Base-by-base conservation (phyloP, 306 rosid genomes). In the Vigna nakashimae region DNA sequence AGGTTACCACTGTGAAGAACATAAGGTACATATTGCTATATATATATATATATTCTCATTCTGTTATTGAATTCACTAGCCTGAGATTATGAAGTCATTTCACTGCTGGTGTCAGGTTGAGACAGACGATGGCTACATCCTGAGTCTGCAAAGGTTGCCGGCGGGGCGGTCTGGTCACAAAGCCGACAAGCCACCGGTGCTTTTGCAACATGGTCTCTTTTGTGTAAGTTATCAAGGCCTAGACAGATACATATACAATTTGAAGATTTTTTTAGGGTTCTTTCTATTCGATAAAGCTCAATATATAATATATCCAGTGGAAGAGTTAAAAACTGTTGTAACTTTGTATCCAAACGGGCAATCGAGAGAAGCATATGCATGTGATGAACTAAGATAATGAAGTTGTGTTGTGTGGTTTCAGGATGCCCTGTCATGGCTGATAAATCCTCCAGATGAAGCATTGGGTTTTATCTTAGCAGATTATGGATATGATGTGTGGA, bases 401-500 rank as follows among this genome's bases (percentile, higher is more conserved):
- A 52, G 1, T 50, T 50, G 20, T 50, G 20, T 17, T 56, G 62
- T 56, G 62, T 10, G 32, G 32, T 20, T 24, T 57, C n/a, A 57
- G 40, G 65, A 59, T 59, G 65, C 40, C 0, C 7, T 66, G 15
- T 45, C 87, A 76, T 92, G 97, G 97, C 45, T 91, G 59, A 46
- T 90, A 22, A 85, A 87, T 30, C 65, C 89, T 71, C 91, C 91
- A 17, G 71, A 82, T 6, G 75, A 85, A 79, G 88, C 97, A 10
- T 11, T 91, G 71, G 91, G 86, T 65, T 90, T 87, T 77, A 45
- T 85, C 57, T 85, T 92, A 78, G 93, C 85, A 3, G 93, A 90
- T 42, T 74, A 69, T 62, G 95, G 95, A 7, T 92, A 80, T 64
- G 95, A 90, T 75, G 91, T 90, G 60, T 92, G 97, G 97, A 79